These are phyloP conservation scores for Saussurea involucrata DNA, from an alignment of 129 eudicot genomes.

Conservation along the genomic window DNA sequence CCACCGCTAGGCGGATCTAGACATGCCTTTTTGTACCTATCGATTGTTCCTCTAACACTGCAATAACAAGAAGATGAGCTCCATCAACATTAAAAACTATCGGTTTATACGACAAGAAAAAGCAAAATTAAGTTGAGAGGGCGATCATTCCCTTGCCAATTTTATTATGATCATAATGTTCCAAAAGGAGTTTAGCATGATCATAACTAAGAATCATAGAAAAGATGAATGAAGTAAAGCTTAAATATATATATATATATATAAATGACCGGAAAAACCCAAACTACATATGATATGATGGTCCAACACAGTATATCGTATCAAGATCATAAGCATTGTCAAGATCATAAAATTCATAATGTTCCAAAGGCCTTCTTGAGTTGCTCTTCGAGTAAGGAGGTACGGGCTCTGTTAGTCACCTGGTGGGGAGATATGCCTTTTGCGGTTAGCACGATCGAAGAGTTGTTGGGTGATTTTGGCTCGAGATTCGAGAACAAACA, in stretches of 20 bases:
- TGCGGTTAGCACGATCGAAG: too few relatives aligned
- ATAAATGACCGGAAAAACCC: neutral
- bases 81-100: neutral
- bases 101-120: neutral
- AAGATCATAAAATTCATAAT: too few relatives aligned
- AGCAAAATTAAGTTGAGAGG: neutral
- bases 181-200: neutral
- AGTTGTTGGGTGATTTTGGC: too few relatives aligned
- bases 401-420: too few relatives aligned
- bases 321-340: neutral
- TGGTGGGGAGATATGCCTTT: too few relatives aligned
- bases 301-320: neutral
- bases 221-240: neutral
- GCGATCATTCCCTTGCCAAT: neutral
- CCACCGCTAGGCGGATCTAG: conserved; percentile 70
- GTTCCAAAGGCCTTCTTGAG: too few relatives aligned
- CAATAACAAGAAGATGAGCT: conserved; percentile 3
- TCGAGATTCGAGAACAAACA: too few relatives aligned
- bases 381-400: too few relatives aligned
- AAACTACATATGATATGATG: neutral
- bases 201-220: neutral
- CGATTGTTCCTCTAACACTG: conserved; percentile 91
- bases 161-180: neutral
- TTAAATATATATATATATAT: neutral
- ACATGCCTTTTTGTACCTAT: conserved; percentile 93